phyloP scores from a whole-genome alignment of 129 eudicot species.

The Apium graveolens region DNA sequence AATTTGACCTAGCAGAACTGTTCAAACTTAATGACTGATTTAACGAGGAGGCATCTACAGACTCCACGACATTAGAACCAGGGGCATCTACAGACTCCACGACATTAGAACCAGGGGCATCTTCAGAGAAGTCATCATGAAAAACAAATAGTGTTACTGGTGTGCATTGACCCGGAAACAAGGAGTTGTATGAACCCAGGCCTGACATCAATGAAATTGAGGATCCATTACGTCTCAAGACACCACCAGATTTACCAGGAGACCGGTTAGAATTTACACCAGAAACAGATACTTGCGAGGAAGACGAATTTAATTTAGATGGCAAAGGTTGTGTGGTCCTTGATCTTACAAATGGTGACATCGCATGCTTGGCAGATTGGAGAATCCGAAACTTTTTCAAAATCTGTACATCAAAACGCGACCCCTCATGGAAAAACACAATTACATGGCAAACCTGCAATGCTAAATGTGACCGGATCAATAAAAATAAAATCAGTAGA shows the following conservation, averaged over 20 bases:
- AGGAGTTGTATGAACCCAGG: constrained; percentile 62
- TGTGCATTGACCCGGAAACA: constrained; percentile 88
- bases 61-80: constrained; percentile 37
- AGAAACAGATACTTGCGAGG: constrained; percentile 40
- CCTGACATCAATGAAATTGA: constrained; percentile 52
- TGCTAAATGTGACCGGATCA: constrained; percentile 23
- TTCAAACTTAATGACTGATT: constrained; percentile 40
- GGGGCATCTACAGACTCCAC: constrained; percentile 36
- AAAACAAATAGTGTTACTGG: constrained; percentile 84
- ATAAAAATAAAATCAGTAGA: constrained; percentile 6
- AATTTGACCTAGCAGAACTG: constrained; percentile 28
- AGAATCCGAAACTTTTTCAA: constrained; percentile 63
- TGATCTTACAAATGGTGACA: constrained; percentile 52
- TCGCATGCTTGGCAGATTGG: constrained; percentile 83
- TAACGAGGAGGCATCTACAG: constrained; percentile 38
- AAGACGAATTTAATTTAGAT: constrained; percentile 41
- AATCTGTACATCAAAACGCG: constrained; percentile 72
- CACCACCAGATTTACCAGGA: constrained; percentile 54
- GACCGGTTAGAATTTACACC: constrained; percentile 49
- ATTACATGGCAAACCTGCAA: constrained; percentile 89
- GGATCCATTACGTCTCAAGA: constrained; percentile 50
- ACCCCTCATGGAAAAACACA: constrained; percentile 69
- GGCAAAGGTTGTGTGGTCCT: constrained; percentile 36
- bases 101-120: constrained; percentile 20
- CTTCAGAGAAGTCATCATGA: constrained; percentile 67